phyloP scores from a whole-genome alignment of 1,284 basidiomycete species.

The Testicularia cyperi region DNA sequence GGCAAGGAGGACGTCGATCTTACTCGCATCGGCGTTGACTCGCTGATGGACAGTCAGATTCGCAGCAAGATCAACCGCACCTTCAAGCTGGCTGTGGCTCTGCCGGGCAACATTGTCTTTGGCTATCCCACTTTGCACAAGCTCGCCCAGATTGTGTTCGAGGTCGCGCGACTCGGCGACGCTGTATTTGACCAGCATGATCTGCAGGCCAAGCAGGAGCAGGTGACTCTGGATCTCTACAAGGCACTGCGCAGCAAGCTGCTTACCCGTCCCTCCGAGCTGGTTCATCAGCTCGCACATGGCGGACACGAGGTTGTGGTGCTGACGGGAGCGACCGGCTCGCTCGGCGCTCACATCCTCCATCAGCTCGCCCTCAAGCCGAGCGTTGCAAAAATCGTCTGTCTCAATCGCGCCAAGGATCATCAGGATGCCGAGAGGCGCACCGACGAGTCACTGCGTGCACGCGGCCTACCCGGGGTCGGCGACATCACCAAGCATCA shows the following conservation, averaged over 20 bases:
- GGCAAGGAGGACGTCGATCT: constrained; percentile 56
- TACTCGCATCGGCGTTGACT: constrained; percentile 66
- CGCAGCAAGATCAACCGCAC: constrained; percentile 49
- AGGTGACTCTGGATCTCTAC: constrained; percentile 24
- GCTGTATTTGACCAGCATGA: neutral
- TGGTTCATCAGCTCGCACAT: neutral
- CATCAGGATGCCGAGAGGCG: constrained; percentile 27
- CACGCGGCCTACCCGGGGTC: constrained; percentile 7
- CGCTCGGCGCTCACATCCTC: constrained; percentile 38
- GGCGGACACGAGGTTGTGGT: constrained; percentile 12
- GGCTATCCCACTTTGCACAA: constrained; percentile 62
- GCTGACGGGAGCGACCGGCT: constrained; percentile 44
- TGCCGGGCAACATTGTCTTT: constrained; percentile 62
- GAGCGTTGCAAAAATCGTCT: constrained; percentile 17
- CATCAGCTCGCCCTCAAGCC: constrained; percentile 18
- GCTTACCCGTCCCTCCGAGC: constrained; percentile 4
- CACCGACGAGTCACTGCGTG: constrained; percentile 13
- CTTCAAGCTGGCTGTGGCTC: constrained; percentile 6
- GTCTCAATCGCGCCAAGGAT: constrained; percentile 20
- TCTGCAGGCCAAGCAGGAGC: constrained; percentile 40
- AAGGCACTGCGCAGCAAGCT: constrained; percentile 8
- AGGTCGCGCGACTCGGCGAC: constrained; percentile 1
- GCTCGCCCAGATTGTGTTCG: constrained; percentile 46
- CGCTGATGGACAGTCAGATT: constrained; percentile 66
- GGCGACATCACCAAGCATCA: neutral